Evolutionary conservation across 2,329 filamentous ascomycete genomes (phyloP).

Genomic region (Pseudocercospora fuligena): DNA sequence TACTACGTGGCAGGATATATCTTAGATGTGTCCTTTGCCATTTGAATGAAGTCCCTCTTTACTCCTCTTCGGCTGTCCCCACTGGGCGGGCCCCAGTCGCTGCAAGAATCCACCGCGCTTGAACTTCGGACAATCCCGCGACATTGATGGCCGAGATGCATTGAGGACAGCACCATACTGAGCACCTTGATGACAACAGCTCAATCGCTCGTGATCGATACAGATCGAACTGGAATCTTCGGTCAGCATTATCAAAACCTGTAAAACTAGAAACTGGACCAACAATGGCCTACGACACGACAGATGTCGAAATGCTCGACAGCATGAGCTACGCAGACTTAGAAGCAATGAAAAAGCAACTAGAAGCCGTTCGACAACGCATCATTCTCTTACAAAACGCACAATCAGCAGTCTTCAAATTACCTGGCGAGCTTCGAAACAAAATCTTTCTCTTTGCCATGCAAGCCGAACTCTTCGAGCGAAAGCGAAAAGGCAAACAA

Average conservation of each 20-base stretch:
- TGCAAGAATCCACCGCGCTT: constrained; percentile 5
- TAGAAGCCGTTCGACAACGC: constrained; percentile 26
- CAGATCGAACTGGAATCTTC: neutral
- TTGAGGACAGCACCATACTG: too few relatives aligned
- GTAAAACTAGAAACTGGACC: neutral
- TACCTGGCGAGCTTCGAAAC: constrained; percentile 28
- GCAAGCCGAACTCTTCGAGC: constrained; percentile 25
- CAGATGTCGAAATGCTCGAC: constrained; percentile 16
- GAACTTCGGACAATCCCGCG: constrained; percentile 5
- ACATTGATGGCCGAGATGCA: constrained; percentile 17
- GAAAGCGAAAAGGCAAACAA: constrained; percentile 14
- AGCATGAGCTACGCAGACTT: constrained; percentile 24
- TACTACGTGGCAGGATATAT: neutral
- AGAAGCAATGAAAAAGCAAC: constrained; percentile 22
- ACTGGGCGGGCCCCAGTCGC: neutral
- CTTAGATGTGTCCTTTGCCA: neutral
- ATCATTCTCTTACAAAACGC: constrained; percentile 29
- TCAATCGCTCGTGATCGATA: neutral
- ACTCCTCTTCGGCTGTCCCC: constrained; percentile 9
- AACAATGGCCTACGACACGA: constrained; percentile 1
- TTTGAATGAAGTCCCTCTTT: neutral
- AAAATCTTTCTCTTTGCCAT: constrained; percentile 27
- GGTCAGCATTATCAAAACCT: neutral
- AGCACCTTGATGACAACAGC: constrained; percentile 12
- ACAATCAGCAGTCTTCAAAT: constrained; percentile 22